A percentile compares a stretch with the other conserved stretches of the same genome.
Evolutionary conservation across 441 rosid genomes (phyloP).

Genomic region (Erodium moschatum): DNA sequence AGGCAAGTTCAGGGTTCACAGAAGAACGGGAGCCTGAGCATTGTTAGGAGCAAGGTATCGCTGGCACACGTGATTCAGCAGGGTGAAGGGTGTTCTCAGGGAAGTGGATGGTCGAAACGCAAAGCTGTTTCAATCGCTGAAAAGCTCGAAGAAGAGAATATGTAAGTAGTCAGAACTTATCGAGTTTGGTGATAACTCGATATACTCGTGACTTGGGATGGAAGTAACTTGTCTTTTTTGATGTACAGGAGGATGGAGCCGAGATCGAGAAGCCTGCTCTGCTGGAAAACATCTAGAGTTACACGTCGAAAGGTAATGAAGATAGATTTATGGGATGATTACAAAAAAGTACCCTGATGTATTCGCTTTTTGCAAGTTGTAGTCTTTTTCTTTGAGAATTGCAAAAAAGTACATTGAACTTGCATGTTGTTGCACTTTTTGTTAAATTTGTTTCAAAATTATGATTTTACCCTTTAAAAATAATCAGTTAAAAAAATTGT

Average conservation of each 20-base stretch:
- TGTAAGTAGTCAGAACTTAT: slow-evolving; percentile 39
- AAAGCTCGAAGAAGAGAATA: slow-evolving; percentile 95
- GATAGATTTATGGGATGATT: neutral
- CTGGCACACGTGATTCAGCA: slow-evolving; percentile 90
- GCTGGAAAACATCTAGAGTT: slow-evolving; percentile 75
- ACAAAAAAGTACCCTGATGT: neutral
- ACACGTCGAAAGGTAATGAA: slow-evolving; percentile 64
- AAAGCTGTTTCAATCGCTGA: slow-evolving; percentile 95
- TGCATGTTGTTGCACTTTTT: no score
- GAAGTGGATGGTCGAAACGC: slow-evolving; percentile 63
- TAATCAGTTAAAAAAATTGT: no score
- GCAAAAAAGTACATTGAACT: no score
- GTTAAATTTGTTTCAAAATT: no score
- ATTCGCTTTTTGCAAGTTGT: no score
- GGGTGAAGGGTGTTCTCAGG: slow-evolving; percentile 69
- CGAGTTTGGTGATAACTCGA: no score
- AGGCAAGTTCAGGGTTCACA: slow-evolving; percentile 25
- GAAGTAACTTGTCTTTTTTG: neutral
- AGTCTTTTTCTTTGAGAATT: no score
- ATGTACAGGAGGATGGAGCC: slow-evolving; percentile 80
- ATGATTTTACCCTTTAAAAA: neutral
- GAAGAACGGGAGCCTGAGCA: slow-evolving; percentile 58
- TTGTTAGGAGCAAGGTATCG: slow-evolving; percentile 82
- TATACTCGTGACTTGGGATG: neutral
- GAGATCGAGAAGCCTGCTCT: slow-evolving; percentile 75